A percentile compares a stretch with the other conserved stretches of the same genome.
phyloP scores from a whole-genome alignment of 805 yeast species.

The Wickerhamomyces silvicola region DNA sequence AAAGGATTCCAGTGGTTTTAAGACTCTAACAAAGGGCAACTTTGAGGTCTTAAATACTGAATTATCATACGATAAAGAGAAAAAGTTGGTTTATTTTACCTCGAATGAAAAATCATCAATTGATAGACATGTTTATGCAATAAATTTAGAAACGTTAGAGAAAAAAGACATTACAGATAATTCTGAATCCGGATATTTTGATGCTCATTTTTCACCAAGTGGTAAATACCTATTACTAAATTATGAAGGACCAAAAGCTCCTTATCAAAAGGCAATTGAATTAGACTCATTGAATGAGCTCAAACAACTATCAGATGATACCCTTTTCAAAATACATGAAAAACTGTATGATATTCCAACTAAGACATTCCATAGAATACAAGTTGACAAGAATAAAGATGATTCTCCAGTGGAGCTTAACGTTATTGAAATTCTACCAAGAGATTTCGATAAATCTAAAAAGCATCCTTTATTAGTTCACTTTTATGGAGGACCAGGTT shows the following conservation, averaged over 20 bases:
- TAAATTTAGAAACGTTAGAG: constrained; percentile 21
- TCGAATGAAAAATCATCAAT: constrained; percentile 58
- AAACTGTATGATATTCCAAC: constrained; percentile 48
- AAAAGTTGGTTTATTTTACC: constrained; percentile 46
- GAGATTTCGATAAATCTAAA: constrained; percentile 49
- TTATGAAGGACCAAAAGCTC: constrained; percentile 71
- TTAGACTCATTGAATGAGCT: constrained; percentile 24
- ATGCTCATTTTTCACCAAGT: constrained; percentile 68
- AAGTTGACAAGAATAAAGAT: constrained; percentile 39
- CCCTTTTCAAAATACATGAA: constrained; percentile 4
- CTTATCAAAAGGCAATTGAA: constrained; percentile 64
- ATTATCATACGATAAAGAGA: constrained; percentile 46
- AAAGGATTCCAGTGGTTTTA: constrained; percentile 48
- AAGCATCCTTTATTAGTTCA: constrained; percentile 78
- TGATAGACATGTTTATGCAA: constrained; percentile 18
- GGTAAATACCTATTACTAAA: constrained; percentile 58
- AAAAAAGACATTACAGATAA: constrained; percentile 42
- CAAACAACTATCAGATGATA: constrained; percentile 5
- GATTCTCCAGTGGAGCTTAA: constrained; percentile 44
- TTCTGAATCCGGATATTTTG: constrained; percentile 52
- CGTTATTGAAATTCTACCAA: constrained; percentile 71
- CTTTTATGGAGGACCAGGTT: constrained; percentile 97
- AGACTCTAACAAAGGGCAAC: constrained; percentile 60
- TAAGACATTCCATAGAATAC: constrained; percentile 39
- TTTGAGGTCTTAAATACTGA: constrained; percentile 85